Conservation (phyloP, 2,329 filamentous ascomycete genomes). For the Albophoma yamanashiensis region DNA sequence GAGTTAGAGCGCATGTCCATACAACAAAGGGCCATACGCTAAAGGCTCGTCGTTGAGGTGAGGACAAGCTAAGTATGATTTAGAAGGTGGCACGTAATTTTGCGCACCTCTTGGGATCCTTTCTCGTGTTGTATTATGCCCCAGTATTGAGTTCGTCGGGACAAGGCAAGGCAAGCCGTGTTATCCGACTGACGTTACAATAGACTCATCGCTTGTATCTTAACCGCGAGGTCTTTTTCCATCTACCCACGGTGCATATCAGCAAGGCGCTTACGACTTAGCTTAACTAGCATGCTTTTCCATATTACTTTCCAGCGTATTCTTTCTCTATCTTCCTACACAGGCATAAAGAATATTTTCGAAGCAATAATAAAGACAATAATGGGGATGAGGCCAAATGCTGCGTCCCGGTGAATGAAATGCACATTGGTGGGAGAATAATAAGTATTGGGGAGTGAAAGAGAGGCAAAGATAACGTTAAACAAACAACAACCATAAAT, state of each 20-base stretch:
- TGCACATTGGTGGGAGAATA: not conserved
- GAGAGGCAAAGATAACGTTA: not conserved
- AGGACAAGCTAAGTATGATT: not conserved
- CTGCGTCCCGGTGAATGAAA: not conserved
- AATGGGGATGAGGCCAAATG: not conserved
- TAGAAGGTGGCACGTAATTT: not conserved
- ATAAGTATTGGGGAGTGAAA: not conserved
- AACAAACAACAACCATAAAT: not conserved
- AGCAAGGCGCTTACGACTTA: not conserved
- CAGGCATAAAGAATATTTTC: not conserved
- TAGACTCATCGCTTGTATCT: not conserved
- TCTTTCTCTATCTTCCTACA: not conserved
- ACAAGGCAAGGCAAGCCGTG: not conserved
- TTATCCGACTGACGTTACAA: not conserved
- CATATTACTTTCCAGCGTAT: not conserved
- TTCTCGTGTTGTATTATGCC: not conserved
- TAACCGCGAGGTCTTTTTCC: not conserved
- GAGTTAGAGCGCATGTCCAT: not conserved
- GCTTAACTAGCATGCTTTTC: not conserved
- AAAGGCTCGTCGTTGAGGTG: not conserved
- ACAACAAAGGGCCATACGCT: not conserved
- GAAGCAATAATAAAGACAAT: not conserved
- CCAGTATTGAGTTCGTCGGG: not conserved
- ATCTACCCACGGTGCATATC: not conserved
- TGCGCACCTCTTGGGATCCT: not conserved